Evolutionary conservation across 208 protist species (phyloP).

Genomic region (Crithidia mellificae): DNA sequence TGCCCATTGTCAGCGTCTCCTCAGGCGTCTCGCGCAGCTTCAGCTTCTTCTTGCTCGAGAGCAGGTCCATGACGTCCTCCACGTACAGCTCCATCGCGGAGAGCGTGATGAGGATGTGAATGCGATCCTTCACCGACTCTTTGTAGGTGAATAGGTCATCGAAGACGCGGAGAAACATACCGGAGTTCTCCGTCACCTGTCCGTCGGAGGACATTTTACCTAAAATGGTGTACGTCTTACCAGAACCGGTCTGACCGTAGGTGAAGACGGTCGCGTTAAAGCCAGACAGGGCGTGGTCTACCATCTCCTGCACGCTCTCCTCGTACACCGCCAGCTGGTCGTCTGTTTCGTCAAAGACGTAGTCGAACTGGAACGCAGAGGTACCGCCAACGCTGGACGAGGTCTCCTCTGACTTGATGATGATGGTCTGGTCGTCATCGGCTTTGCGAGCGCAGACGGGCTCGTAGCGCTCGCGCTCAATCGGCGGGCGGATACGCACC

Average conservation of each 20-base stretch:
- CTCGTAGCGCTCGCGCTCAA: slow-evolving; percentile 73
- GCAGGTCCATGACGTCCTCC: slow-evolving; percentile 87
- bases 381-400: slow-evolving; percentile 38
- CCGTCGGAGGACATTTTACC: slow-evolving; percentile 53
- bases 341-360: slow-evolving; percentile 81
- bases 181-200: slow-evolving; percentile 50
- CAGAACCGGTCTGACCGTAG: slow-evolving; percentile 90
- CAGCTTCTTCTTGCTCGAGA: slow-evolving; percentile 78
- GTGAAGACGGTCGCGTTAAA: slow-evolving; percentile 86
- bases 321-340: slow-evolving; percentile 81
- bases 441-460: slow-evolving; percentile 68
- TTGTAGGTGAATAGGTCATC: slow-evolving; percentile 82
- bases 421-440: slow-evolving; percentile 75
- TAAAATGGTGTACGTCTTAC: slow-evolving; percentile 93
- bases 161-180: slow-evolving; percentile 87
- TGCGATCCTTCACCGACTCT: slow-evolving; percentile 34
- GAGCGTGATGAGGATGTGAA: slow-evolving; percentile 77
- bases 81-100: slow-evolving; percentile 89
- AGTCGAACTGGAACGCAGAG: slow-evolving; percentile 78
- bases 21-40: slow-evolving; percentile 81
- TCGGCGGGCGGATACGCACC: slow-evolving; percentile 78
- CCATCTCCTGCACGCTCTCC: slow-evolving; percentile 80
- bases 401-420: slow-evolving; percentile 65
- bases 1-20: slow-evolving; percentile 66
- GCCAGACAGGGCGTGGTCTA: slow-evolving; percentile 78